These are phyloP conservation scores for Withania somnifera DNA, from an alignment of 305 asterid species.

Conservation along the genomic window DNA sequence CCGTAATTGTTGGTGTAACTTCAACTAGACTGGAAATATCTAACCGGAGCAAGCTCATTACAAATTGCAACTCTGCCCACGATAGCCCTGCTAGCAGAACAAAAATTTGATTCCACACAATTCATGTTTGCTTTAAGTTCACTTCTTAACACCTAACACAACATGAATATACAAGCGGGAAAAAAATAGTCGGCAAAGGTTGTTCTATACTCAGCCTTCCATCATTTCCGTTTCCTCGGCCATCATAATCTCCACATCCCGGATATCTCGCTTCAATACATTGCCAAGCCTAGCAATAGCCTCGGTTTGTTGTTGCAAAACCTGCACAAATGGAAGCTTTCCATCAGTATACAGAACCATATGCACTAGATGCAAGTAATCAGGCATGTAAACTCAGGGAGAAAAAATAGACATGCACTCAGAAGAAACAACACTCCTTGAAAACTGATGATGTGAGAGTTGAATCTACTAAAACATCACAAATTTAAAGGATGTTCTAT, in stretches of 20 bases:
- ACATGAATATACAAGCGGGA: not conserved
- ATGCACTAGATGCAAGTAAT: not conserved
- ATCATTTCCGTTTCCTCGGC: slow-evolving; percentile 62
- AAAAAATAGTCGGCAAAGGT: not conserved
- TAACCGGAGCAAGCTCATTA: not conserved
- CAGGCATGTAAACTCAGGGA: not conserved
- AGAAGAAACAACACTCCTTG: not conserved
- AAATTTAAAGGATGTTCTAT: not conserved
- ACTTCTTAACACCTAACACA: not conserved
- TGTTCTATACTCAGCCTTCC: slow-evolving; percentile 12
- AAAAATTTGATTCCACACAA: not conserved
- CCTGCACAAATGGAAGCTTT: slow-evolving; percentile 29
- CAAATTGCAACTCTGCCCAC: not conserved
- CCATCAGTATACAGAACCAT: not conserved
- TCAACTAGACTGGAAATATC: not conserved
- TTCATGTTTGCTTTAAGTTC: not conserved
- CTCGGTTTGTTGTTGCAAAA: slow-evolving; percentile 85
- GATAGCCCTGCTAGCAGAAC: not conserved
- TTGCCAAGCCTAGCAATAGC: slow-evolving; percentile 79
- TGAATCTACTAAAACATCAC: not conserved
- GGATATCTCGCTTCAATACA: slow-evolving; percentile 72
- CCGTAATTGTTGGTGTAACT: not conserved
- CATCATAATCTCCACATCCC: slow-evolving; percentile 93
- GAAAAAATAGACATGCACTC: not conserved
- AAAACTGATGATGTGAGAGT: not conserved